Base-by-base conservation (phyloP, 441 rosid species). In the Corymbia citriodora region DNA sequence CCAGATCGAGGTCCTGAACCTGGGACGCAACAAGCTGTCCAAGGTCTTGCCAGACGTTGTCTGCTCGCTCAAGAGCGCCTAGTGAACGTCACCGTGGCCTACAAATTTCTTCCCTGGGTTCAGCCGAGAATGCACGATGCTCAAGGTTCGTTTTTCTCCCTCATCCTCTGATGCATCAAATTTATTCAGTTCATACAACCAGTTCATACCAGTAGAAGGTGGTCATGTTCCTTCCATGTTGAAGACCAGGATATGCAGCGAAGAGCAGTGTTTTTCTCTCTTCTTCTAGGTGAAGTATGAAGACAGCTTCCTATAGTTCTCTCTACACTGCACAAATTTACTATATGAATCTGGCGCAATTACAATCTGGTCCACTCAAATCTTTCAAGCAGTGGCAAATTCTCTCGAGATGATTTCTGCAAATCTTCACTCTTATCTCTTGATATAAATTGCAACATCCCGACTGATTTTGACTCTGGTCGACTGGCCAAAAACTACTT, bases 31-130 rank as follows among this genome's bases (percentile, higher is more conserved):
- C 92, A 90, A 89, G 94, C 91, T 97, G 17, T 96, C 99, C 16
- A 97, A 98, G 18, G 95, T 81, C 9, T 90, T 96, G 25, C 96
- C 98, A 1, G 96, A 95, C 86, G 52, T 93, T 90, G 95, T 97
- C 36, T 97, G 98, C 89, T 94, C 96, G 9, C 87, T 96, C 61
- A 94, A 89, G 81, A 95, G 93, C 89, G 93, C 89, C 93, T 97
- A 11, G 63, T 94, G 88, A 97, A 97, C 86, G 91, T 97, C 65
- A 97, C 96, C 1, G 95, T 95, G 40, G 93, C 99, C 87, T 96
- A 92, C 92, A 97, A 97, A 33, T 90, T 97, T 97, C 97, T 95
- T 96, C 90, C 96, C 98, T 40, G 98, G 99, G 93, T 94, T 97
- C 85, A 95, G 97, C 93, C 96, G 95, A 63, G 95, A 96, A 55